Evolutionary conservation across 2,329 filamentous ascomycete species (phyloP).

Genomic region (Escovopsis sp.): DNA sequence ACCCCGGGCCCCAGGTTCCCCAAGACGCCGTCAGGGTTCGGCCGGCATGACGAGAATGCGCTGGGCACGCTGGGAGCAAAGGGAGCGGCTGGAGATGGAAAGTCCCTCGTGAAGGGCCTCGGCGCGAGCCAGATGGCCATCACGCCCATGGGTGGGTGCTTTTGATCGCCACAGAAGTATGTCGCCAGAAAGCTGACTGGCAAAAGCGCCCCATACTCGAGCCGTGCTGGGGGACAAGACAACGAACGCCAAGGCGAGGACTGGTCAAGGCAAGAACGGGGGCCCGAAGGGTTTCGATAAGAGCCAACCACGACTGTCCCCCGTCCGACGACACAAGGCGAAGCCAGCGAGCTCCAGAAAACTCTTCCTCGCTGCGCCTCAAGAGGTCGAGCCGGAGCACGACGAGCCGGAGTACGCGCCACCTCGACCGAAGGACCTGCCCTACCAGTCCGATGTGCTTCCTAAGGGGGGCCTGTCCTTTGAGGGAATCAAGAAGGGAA

Average conservation of each 20-base stretch:
- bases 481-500: conserved; percentile 40
- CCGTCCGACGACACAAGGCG: conserved; percentile 44
- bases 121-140: conserved; percentile 42
- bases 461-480: conserved; percentile 41
- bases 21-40: conserved; percentile 69
- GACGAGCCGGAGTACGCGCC: conserved; percentile 85
- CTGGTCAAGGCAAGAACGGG: conserved; percentile 50
- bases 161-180: background rate
- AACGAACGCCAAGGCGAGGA: conserved; percentile 75
- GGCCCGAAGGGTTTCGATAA: conserved; percentile 49
- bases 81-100: conserved; percentile 26
- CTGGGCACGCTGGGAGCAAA: conserved; percentile 22
- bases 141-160: conserved; percentile 62
- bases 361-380: conserved; percentile 45
- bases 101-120: conserved; percentile 32
- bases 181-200: conserved; percentile 3
- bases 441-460: conserved; percentile 56
- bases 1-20: conserved; percentile 62
- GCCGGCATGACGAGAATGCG: conserved; percentile 74
- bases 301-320: conserved; percentile 43
- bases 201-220: conserved; percentile 37
- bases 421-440: conserved; percentile 49
- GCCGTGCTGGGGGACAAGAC: conserved; percentile 88
- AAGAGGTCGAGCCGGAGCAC: conserved; percentile 30
- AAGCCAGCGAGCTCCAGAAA: conserved; percentile 42